phyloP scores from a whole-genome alignment of 495 filamentous ascomycete species.

The Glarea lozoyensis region DNA sequence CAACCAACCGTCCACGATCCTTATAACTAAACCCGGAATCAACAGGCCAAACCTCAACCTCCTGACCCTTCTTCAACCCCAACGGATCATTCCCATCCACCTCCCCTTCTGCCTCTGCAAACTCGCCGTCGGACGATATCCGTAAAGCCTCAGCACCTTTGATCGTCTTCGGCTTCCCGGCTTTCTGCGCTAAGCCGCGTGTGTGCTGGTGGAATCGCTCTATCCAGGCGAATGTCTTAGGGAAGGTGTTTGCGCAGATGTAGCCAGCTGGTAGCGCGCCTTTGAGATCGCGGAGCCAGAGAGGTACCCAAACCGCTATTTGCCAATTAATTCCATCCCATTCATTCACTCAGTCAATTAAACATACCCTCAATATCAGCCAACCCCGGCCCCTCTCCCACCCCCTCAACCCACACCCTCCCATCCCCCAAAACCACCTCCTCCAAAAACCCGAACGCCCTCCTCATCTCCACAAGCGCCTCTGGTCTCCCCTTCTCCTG shows the following conservation, averaged over 20 bases:
- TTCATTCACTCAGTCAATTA: neutral
- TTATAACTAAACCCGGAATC: slow-evolving; percentile 45
- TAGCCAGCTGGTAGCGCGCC: slow-evolving; percentile 32
- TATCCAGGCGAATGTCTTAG: slow-evolving; percentile 47
- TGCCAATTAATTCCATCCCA: slow-evolving; percentile 11
- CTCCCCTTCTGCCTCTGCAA: slow-evolving; percentile 24
- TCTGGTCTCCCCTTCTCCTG: slow-evolving; percentile 31
- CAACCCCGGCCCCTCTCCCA: slow-evolving; percentile 32
- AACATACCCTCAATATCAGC: slow-evolving; percentile 48
- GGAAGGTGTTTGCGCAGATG: slow-evolving; percentile 35
- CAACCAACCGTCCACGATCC: slow-evolving; percentile 42
- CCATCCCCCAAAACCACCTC: slow-evolving; percentile 43
- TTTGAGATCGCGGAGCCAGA: slow-evolving; percentile 44
- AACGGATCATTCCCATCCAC: slow-evolving; percentile 33
- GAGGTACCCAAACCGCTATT: slow-evolving; percentile 44
- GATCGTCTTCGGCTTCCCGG: slow-evolving; percentile 26
- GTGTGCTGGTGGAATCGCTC: slow-evolving; percentile 35
- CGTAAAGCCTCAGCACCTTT: slow-evolving; percentile 39
- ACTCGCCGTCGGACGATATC: slow-evolving; percentile 26
- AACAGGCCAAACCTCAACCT: slow-evolving; percentile 45
- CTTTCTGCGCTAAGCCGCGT: slow-evolving; percentile 12
- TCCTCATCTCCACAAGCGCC: slow-evolving; percentile 33
- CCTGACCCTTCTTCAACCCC: slow-evolving; percentile 34
- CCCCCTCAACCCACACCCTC: slow-evolving; percentile 45
- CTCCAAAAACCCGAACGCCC: slow-evolving; percentile 40